phyloP scores from a whole-genome alignment of 495 filamentous ascomycete species.

The Neurospora intermedia region DNA sequence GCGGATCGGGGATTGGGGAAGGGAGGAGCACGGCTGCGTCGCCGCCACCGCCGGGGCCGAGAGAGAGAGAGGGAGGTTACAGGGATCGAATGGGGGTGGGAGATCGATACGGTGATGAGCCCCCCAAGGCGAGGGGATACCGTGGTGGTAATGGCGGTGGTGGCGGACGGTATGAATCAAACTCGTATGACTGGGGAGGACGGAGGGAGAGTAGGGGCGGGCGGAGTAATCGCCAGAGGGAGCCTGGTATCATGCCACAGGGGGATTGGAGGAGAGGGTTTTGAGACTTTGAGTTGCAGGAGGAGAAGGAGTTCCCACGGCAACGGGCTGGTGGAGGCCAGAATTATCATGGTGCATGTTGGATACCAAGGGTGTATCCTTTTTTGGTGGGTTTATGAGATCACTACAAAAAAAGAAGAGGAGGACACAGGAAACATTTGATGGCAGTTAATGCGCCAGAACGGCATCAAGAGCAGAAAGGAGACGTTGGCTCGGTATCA shows the following conservation, averaged over 20 bases:
- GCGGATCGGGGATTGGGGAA: slow-evolving; percentile 26
- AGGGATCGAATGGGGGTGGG: background rate
- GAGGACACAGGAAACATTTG: too few relatives aligned
- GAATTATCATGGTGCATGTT: background rate
- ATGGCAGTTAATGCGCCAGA: background rate
- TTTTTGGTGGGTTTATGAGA: background rate
- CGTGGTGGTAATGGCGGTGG: background rate
- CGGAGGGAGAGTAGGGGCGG: slow-evolving; percentile 15
- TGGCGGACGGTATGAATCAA: slow-evolving; percentile 1
- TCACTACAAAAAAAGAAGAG: background rate
- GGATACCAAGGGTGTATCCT: background rate
- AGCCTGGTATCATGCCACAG: slow-evolving; percentile 24
- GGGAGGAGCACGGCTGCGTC: slow-evolving; percentile 28
- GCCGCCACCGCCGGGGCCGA: slow-evolving; percentile 17
- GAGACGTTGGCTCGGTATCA: background rate
- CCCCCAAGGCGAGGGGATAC: background rate
- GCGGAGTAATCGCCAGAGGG: background rate
- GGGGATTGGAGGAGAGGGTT: slow-evolving; percentile 50
- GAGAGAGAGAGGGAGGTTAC: slow-evolving; percentile 9
- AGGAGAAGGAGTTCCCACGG: background rate
- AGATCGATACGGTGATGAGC: background rate
- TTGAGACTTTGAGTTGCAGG: background rate
- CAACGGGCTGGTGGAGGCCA: background rate
- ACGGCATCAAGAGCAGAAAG: background rate
- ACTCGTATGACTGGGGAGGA: background rate